Percentiles rank a stretch among this genome's conserved stretches.
phyloP scores from a whole-genome alignment of 768 basidiomycete species.

The Phylloporus arenicola region DNA sequence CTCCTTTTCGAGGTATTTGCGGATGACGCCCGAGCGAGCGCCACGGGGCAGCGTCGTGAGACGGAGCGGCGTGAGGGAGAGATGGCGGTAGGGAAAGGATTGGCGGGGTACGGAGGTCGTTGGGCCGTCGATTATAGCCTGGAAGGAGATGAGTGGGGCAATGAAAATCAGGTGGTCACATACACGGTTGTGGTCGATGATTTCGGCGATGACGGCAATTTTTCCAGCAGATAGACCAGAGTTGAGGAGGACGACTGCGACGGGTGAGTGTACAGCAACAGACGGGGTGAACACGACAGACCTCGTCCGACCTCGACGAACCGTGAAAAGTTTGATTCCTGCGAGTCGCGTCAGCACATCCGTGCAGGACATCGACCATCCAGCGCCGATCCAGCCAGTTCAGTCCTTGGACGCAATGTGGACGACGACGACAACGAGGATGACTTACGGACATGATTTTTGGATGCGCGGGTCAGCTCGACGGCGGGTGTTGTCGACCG shows the following conservation, averaged over 20 bases:
- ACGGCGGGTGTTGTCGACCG: neutral
- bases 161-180: neutral
- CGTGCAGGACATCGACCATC: conserved; percentile 3
- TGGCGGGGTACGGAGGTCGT: conserved; percentile 89
- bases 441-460: conserved; percentile 22
- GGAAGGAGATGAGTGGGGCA: neutral
- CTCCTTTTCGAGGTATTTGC: conserved; percentile 86
- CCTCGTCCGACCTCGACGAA: conserved; percentile 98
- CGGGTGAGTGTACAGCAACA: conserved; percentile 1
- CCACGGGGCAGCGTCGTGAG: conserved; percentile 82
- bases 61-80: conserved; percentile 83
- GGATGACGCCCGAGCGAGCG: conserved; percentile 75
- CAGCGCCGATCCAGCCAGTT: neutral
- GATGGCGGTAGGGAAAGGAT: conserved; percentile 84
- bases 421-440: fast-evolving
- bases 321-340: conserved; percentile 90
- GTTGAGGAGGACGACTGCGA: conserved; percentile 82
- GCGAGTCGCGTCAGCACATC: conserved; percentile 17
- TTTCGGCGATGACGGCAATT: conserved; percentile 93
- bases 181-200: conserved; percentile 99
- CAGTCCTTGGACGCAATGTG: neutral
- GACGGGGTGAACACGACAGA: conserved; percentile 20
- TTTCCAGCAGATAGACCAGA: conserved; percentile 79
- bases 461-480: neutral
- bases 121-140: conserved; percentile 97